Base-by-base conservation (phyloP, 2,329 filamentous ascomycete genomes). In the Alternaria atra region DNA sequence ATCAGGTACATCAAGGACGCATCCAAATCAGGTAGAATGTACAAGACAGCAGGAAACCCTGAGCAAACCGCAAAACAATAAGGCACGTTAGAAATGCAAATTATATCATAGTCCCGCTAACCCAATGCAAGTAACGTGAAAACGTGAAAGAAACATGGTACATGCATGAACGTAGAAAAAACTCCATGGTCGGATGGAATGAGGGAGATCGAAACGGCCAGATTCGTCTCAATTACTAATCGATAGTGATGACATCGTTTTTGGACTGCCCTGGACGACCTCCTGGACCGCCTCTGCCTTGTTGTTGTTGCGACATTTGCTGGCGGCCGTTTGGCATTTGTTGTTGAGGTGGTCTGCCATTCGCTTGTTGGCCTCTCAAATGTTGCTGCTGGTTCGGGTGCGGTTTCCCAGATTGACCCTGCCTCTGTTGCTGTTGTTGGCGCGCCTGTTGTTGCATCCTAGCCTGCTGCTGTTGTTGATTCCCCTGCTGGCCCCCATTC, bases 171-270 rank as follows among this genome's bases (percentile, higher is more conserved):
- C 4, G 17, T 42, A 25, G 39, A 42, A 42, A 15, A 42, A 5
- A 25, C 3, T 25, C 39, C 39, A 25, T 25, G 20, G 20, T 42
- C 37, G 32, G 37, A 50, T 50, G 46, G 20, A 37, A 27, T 27
- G 20, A 17, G 23, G 12, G 32, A 10, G 5, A 27, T 37, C 15
- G 23, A 13, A 37, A 23, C 20, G n/a, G 30, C 13, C 34, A 37
- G 13, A 8, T 23, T 43, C 25, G 20, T 42, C 4, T 43, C 27
- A 13, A 32, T 17, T 15, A 47, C 46, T 61, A 73, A 46, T 73
- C 71, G 47, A 73, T 69, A 47, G 70, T 68, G 51, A 73, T 73
- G 27, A 72, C 55, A 17, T 73, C 64, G 27, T 62, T 52, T 42
- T 63, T 46, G 7, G 35, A 53, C 27, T 63, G 60, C 12, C 60